Percentiles rank a stretch among this genome's conserved stretches.
Evolutionary conservation across 2,329 filamentous ascomycete species (phyloP).

Genomic region (Penicillium brevicompactum): DNA sequence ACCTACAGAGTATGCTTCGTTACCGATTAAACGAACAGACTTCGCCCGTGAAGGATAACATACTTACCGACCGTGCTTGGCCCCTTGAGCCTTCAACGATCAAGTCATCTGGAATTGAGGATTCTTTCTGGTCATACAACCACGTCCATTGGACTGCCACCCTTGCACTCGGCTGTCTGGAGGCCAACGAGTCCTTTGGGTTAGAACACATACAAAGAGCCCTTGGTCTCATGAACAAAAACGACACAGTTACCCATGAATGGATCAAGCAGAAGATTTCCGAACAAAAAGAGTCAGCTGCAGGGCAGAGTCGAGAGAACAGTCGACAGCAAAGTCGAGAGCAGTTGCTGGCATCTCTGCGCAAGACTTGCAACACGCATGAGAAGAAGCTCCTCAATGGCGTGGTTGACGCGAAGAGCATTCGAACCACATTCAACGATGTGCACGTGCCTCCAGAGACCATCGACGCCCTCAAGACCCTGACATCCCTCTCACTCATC

Average conservation of each 20-base stretch:
- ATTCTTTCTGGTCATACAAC: slow-evolving; percentile 61
- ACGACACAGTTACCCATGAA: slow-evolving; percentile 40
- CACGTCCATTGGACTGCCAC: slow-evolving; percentile 63
- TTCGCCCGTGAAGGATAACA: slow-evolving; percentile 33
- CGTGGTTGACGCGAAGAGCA: slow-evolving; percentile 77
- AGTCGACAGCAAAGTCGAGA: slow-evolving; percentile 34
- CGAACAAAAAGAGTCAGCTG: slow-evolving; percentile 32
- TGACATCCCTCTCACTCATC: slow-evolving; percentile 83
- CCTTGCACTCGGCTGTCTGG: slow-evolving; percentile 53
- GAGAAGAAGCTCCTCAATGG: slow-evolving; percentile 82
- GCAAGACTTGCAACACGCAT: slow-evolving; percentile 67
- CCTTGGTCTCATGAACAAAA: slow-evolving; percentile 44
- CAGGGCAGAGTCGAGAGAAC: slow-evolving; percentile 40
- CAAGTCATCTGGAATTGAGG: slow-evolving; percentile 46
- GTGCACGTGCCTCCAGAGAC: slow-evolving; percentile 82
- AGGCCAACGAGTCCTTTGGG: slow-evolving; percentile 43
- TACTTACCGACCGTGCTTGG: slow-evolving; percentile 36
- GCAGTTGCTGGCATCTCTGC: slow-evolving; percentile 52
- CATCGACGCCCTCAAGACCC: slow-evolving; percentile 81
- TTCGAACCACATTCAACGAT: slow-evolving; percentile 84
- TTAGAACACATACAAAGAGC: slow-evolving; percentile 41
- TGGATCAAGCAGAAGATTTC: slow-evolving; percentile 40
- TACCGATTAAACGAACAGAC: slow-evolving; percentile 38
- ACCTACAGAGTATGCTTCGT: slow-evolving; percentile 64
- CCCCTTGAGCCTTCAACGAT: slow-evolving; percentile 29